phyloP scores from a whole-genome alignment of 306 rosid species.

The Canavalia ensiformis region DNA sequence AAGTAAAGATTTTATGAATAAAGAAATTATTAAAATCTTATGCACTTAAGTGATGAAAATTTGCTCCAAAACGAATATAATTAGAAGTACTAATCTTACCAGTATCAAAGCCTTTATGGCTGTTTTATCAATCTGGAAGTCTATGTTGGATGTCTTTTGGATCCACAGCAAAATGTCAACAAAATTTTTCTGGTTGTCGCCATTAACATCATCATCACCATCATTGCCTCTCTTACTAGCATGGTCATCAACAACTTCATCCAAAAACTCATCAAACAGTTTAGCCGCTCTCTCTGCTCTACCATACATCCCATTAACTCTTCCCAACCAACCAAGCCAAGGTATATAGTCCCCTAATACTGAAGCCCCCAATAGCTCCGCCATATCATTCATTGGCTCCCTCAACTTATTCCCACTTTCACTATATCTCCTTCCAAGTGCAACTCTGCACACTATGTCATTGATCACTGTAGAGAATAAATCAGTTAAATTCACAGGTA shows the following conservation, averaged over 20 bases:
- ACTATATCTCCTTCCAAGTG: no score
- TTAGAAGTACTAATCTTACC: neutral
- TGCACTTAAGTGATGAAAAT: no score
- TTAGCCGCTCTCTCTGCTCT: constrained; percentile 19
- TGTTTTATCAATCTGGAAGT: constrained; percentile 13
- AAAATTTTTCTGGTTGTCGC: constrained; percentile 6
- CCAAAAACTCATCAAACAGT: constrained; percentile 28
- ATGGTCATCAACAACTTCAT: neutral
- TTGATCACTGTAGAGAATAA: no score
- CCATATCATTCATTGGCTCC: neutral
- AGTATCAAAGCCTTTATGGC: constrained; percentile 26
- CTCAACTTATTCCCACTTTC: neutral
- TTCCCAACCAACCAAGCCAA: constrained; percentile 1
- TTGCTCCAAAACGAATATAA: no score
- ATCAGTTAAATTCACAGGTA: no score
- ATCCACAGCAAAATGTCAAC: constrained; percentile 27
- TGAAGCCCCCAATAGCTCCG: neutral
- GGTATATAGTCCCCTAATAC: neutral
- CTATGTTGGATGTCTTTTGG: neutral
- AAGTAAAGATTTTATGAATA: no score
- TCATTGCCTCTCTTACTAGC: neutral
- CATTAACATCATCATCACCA: neutral
- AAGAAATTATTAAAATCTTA: no score
- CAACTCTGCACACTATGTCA: no score
- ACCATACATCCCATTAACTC: constrained; percentile 5